Percentiles rank a stretch among this genome's conserved stretches.
phyloP scores from a whole-genome alignment of 345 rosid genomes.

The Psidium guajava region DNA sequence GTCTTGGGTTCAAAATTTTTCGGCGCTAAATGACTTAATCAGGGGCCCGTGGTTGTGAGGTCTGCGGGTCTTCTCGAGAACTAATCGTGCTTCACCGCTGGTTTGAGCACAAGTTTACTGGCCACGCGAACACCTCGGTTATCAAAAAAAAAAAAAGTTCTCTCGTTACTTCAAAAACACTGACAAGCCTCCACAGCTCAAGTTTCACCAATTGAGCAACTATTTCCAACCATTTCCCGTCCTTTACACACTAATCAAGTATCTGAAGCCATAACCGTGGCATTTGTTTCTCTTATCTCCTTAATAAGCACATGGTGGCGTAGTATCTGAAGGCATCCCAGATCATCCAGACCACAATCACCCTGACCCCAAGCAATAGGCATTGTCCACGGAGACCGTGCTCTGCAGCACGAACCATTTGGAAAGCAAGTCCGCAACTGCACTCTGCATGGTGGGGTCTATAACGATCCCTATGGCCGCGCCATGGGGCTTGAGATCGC shows the following conservation, averaged over 20 bases:
- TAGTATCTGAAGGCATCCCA: slow-evolving; percentile 26
- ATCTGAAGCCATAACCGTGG: not conserved
- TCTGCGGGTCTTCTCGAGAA: too few relatives aligned
- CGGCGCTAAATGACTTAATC: too few relatives aligned
- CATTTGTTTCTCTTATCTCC: not conserved
- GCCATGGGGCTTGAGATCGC: slow-evolving; percentile 68
- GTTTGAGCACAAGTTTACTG: too few relatives aligned
- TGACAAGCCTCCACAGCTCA: not conserved
- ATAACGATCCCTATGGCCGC: slow-evolving; percentile 65
- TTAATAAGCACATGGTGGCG: not conserved
- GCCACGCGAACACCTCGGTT: too few relatives aligned
- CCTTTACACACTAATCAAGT: not conserved
- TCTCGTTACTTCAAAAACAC: too few relatives aligned
- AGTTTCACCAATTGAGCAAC: not conserved
- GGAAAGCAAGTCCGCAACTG: slow-evolving; percentile 41
- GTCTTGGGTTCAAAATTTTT: too few relatives aligned
- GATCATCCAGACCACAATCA: slow-evolving; percentile 61
- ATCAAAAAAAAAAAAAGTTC: too few relatives aligned
- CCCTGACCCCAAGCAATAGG: slow-evolving; percentile 34
- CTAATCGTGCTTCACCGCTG: too few relatives aligned
- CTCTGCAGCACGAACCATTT: slow-evolving; percentile 42
- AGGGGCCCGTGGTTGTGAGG: too few relatives aligned
- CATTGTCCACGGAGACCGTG: slow-evolving; percentile 15
- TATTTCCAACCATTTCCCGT: not conserved
- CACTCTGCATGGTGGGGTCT: slow-evolving; percentile 67